Conservation (phyloP, 352 stramenopile species). For the Phytopythium helicoides region DNA sequence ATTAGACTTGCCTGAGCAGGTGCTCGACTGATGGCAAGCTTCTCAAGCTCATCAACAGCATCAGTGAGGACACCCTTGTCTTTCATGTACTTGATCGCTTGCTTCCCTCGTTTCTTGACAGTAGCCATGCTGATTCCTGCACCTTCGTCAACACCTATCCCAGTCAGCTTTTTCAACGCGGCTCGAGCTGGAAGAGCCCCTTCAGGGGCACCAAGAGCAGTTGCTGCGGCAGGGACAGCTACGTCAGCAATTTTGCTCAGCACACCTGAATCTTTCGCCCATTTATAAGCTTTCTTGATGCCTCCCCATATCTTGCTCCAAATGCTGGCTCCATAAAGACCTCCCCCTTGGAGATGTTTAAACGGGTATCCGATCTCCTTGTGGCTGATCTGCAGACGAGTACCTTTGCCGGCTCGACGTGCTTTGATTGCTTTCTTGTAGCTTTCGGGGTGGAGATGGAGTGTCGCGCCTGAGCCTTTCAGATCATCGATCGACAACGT, state of each 20-base stretch:
- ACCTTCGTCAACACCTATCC: background rate
- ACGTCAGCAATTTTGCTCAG: background rate
- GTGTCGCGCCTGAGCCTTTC: constrained; percentile 1
- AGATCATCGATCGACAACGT: constrained; percentile 1
- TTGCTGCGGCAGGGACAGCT: constrained; percentile 1
- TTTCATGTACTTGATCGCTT: constrained; percentile 7
- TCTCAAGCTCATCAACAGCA: constrained; percentile 7
- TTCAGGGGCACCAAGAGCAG: too few species aligned
- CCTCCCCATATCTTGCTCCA: constrained; percentile 12
- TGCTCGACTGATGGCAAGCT: constrained; percentile 2
- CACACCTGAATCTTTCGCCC: constrained; percentile 9
- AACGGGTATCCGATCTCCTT: constrained; percentile 10
- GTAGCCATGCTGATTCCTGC: background rate
- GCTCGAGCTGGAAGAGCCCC: too few species aligned
- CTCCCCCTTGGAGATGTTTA: constrained; percentile 2
- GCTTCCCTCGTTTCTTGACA: background rate
- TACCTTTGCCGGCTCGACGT: constrained; percentile 3
- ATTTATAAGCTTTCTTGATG: constrained; percentile 15
- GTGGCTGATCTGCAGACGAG: constrained; percentile 6
- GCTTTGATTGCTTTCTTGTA: constrained; percentile 9
- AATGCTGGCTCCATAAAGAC: constrained; percentile 9
- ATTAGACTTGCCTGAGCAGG: constrained; percentile 10
- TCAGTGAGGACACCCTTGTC: constrained; percentile 9
- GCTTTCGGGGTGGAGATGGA: constrained; percentile 5
- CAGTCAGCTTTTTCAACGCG: background rate